Conservation (phyloP, 768 basidiomycete genomes). For the Rhodosporidiobolus odoratus region DNA sequence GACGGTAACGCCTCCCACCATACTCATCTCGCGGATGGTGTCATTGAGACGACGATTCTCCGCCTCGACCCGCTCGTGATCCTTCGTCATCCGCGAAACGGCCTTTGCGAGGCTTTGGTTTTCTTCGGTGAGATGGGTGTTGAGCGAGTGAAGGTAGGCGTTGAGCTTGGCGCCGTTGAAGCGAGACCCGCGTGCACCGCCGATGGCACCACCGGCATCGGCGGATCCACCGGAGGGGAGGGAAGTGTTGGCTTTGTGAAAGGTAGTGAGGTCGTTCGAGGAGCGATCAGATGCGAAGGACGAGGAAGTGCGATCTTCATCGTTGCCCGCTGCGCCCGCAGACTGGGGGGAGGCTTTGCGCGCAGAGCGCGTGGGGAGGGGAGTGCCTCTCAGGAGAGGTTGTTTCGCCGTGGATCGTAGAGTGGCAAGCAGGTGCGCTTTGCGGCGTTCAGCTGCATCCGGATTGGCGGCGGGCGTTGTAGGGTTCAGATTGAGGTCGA, state of each 20-base stretch:
- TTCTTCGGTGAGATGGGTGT: slow-evolving; percentile 75
- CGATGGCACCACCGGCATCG: slow-evolving; percentile 53
- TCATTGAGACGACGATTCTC: slow-evolving; percentile 18
- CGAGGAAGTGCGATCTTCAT: slow-evolving; percentile 35
- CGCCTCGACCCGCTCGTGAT: slow-evolving; percentile 1
- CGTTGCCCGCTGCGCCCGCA: slow-evolving; percentile 2
- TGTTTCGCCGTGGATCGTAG: slow-evolving; percentile 77
- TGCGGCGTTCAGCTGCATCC: slow-evolving; percentile 52
- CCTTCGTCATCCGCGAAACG: slow-evolving; percentile 26
- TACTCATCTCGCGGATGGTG: slow-evolving; percentile 32
- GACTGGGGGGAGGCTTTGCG: background rate
- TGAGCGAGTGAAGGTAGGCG: slow-evolving; percentile 75
- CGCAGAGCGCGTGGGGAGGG: slow-evolving; percentile 52
- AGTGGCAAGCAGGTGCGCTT: slow-evolving; percentile 74
- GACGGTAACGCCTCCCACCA: slow-evolving; percentile 9
- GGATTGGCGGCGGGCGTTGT: slow-evolving; percentile 14
- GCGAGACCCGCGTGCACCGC: slow-evolving; percentile 45
- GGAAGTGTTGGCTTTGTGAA: slow-evolving; percentile 70
- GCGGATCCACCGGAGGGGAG: slow-evolving; percentile 67
- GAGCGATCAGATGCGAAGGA: slow-evolving; percentile 70
- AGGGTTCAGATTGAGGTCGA: slow-evolving; percentile 1
- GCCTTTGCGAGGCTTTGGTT: slow-evolving; percentile 59
- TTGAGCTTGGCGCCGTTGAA: slow-evolving; percentile 85
- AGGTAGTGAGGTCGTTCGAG: slow-evolving; percentile 78
- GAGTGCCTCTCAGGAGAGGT: slow-evolving; percentile 61